Percentiles rank a stretch among this genome's conserved stretches.
These are phyloP conservation scores for Lactifluus rugatus DNA, from an alignment of 768 basidiomycete species.

Conservation along the genomic window DNA sequence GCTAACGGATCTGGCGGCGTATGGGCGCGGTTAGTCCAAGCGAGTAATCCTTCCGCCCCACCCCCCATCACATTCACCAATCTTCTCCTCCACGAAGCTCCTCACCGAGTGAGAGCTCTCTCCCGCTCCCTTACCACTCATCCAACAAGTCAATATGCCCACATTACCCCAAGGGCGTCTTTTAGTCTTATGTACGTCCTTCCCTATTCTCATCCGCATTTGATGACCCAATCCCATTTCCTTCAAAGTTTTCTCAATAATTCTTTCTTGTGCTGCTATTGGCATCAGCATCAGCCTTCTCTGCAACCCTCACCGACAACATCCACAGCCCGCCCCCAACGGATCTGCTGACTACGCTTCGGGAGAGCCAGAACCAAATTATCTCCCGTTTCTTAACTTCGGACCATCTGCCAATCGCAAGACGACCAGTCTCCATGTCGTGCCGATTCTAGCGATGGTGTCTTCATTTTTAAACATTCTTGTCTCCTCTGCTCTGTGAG, in stretches of 20 bases:
- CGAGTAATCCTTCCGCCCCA: too few relatives aligned
- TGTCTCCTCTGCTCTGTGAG: not conserved
- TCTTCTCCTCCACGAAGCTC: too few relatives aligned
- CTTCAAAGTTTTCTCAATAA: slow-evolving; percentile 2
- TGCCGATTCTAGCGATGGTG: not conserved
- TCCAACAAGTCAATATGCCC: not conserved
- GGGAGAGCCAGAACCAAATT: not conserved
- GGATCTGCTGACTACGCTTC: rapidly evolving
- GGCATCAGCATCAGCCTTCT: slow-evolving; percentile 9
- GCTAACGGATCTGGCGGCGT: too few relatives aligned
- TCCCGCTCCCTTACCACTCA: not conserved
- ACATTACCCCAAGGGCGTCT: slow-evolving; percentile 8
- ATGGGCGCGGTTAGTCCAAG: too few relatives aligned
- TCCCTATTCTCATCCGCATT: not conserved
- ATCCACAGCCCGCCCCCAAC: not conserved
- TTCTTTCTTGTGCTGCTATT: slow-evolving; percentile 1
- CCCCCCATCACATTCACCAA: too few relatives aligned
- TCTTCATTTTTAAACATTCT: not conserved
- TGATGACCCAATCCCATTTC: not conserved
- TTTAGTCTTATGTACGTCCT: slow-evolving; percentile 3
- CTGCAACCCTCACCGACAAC: too few relatives aligned
- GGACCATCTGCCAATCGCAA: not conserved
- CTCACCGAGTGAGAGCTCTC: too few relatives aligned
- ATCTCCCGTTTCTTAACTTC: too few relatives aligned
- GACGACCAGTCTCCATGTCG: not conserved